These are phyloP conservation scores for Puccinia polysora DNA, from an alignment of 1,284 basidiomycete genomes.

Conservation along the genomic window DNA sequence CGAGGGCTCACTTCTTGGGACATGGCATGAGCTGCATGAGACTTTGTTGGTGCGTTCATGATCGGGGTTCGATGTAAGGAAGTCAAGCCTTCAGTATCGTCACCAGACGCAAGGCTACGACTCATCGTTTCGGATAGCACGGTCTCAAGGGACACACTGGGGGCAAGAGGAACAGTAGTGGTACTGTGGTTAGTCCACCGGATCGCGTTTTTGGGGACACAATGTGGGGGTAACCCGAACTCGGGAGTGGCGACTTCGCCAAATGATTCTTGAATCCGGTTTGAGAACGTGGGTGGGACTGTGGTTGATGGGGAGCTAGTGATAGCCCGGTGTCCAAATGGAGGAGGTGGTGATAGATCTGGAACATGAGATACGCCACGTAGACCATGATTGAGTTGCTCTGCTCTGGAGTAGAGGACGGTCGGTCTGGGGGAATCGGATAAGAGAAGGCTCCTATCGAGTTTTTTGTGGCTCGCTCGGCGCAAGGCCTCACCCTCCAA, in stretches of 20 bases:
- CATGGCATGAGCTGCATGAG: neutral
- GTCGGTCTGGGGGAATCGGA: neutral
- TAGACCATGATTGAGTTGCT: neutral
- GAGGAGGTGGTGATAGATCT: neutral
- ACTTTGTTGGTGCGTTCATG: neutral
- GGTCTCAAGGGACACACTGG: neutral
- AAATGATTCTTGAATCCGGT: neutral
- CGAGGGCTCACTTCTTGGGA: neutral
- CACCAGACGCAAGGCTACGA: neutral
- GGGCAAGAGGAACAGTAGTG: neutral
- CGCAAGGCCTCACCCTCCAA: conserved; percentile 23
- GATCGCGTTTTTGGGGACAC: conserved; percentile 40
- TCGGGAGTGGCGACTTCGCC: neutral
- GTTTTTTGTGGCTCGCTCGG: neutral
- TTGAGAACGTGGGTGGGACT: conserved; percentile 5
- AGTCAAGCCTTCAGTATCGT: neutral
- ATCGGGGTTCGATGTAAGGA: neutral
- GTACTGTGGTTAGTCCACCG: conserved; percentile 26
- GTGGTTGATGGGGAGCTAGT: neutral
- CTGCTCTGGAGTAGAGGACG: neutral
- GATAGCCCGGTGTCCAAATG: neutral
- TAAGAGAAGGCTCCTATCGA: neutral
- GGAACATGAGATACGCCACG: neutral
- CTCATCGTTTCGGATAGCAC: neutral
- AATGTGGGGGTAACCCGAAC: conserved; percentile 33